Conservation (phyloP, 306 rosid species). For the Pterocarpus santalinus region DNA sequence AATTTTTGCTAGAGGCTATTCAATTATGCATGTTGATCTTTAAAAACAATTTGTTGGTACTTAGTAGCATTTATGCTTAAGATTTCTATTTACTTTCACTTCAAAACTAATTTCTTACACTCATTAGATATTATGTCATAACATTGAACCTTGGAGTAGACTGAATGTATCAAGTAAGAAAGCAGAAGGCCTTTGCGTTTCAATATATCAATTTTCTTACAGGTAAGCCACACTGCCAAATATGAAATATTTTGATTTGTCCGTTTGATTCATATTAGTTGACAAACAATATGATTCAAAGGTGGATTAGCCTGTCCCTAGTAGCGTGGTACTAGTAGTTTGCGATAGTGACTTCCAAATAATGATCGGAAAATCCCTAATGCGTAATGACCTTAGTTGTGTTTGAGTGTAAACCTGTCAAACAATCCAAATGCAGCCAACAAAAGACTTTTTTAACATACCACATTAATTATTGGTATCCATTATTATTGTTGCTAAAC, state of each 20-base stretch:
- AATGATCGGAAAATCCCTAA: conserved; percentile 14
- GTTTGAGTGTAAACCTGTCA: not conserved
- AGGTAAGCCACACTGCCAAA: too few species aligned
- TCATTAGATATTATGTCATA: not conserved
- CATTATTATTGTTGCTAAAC: conserved; percentile 24
- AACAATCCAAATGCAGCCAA: conserved; percentile 30
- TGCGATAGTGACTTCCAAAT: conserved; percentile 13
- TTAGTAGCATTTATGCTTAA: not conserved
- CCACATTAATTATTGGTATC: not conserved
- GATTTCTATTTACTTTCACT: conserved; percentile 12
- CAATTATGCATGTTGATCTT: conserved; percentile 17
- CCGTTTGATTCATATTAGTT: too few species aligned
- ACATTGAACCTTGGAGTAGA: too few species aligned
- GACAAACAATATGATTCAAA: too few species aligned
- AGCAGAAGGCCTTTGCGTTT: not conserved
- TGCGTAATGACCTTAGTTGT: not conserved
- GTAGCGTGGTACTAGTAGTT: not conserved
- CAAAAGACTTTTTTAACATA: not conserved
- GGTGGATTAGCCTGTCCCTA: conserved; percentile 16
- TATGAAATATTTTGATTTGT: too few species aligned
- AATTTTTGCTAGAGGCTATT: conserved; percentile 9
- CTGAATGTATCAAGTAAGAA: too few species aligned
- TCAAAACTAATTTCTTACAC: conserved; percentile 18
- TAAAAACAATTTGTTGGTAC: conserved; percentile 36
- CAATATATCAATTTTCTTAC: too few species aligned